Conservation (phyloP, 768 basidiomycete species). For the Macrolepiota dolichaula region DNA sequence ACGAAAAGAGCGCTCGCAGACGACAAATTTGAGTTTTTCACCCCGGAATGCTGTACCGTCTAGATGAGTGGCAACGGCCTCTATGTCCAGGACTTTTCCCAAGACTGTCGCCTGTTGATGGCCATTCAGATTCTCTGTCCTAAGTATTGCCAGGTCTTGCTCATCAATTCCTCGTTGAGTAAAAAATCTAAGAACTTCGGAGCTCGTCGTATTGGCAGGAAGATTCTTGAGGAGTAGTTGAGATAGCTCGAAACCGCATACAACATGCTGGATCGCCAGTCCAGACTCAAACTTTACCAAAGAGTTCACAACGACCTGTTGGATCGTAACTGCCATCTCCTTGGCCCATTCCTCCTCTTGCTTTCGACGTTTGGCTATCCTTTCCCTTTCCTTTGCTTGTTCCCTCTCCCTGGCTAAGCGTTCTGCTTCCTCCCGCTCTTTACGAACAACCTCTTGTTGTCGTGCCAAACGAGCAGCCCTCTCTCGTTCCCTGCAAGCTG, state of each 20-base stretch:
- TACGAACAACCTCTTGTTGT: no score
- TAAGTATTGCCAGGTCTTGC: slow-evolving; percentile 9
- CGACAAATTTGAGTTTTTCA: slow-evolving; percentile 37
- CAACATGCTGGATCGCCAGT: slow-evolving; percentile 5
- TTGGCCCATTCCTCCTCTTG: slow-evolving; percentile 10
- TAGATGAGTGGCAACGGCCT: slow-evolving; percentile 37
- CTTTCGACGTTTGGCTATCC: neutral
- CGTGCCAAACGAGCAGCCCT: neutral
- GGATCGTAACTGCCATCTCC: slow-evolving; percentile 7
- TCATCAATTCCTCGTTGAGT: slow-evolving; percentile 9
- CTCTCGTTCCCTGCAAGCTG: neutral
- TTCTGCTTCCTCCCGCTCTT: no score
- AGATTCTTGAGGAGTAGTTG: slow-evolving; percentile 14
- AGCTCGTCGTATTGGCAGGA: slow-evolving; percentile 8
- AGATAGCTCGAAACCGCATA: slow-evolving; percentile 17
- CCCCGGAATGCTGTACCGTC: slow-evolving; percentile 48
- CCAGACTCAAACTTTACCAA: slow-evolving; percentile 22
- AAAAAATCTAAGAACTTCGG: slow-evolving; percentile 16
- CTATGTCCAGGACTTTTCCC: slow-evolving; percentile 36
- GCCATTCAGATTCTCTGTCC: slow-evolving; percentile 20
- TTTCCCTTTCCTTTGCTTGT: neutral
- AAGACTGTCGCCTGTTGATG: slow-evolving; percentile 40
- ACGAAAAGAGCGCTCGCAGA: slow-evolving; percentile 33
- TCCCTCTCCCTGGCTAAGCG: neutral
- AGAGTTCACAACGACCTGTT: slow-evolving; percentile 12